phyloP scores from a whole-genome alignment of 2,329 filamentous ascomycete species.

The Basipetospora chlamydospora region DNA sequence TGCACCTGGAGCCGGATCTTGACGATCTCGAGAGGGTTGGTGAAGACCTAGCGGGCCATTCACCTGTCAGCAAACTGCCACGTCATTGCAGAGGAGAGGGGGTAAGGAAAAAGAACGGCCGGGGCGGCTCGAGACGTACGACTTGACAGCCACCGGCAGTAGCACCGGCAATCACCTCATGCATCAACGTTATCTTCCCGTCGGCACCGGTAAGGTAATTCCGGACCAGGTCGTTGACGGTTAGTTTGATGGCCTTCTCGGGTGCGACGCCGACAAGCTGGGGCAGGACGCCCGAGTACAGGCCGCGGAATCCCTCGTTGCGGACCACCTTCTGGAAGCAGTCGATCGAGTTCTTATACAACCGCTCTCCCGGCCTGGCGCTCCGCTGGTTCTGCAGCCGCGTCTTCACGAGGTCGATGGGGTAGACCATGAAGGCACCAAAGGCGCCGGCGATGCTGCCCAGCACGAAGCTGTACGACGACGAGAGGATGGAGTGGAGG shows the following conservation, averaged over 20 bases:
- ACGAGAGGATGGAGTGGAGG: conserved; percentile 47
- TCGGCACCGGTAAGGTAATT: conserved; percentile 58
- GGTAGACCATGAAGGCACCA: conserved; percentile 98
- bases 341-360: conserved; percentile 96
- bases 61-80: neutral
- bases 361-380: conserved; percentile 63
- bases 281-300: conserved; percentile 90
- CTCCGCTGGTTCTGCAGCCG: conserved; percentile 94
- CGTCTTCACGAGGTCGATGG: conserved; percentile 96
- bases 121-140: too few relatives aligned
- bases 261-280: conserved; percentile 97
- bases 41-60: conserved; percentile 55
- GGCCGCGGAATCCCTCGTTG: conserved; percentile 77
- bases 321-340: conserved; percentile 85
- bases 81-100: neutral
- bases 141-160: conserved; percentile 89
- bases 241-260: conserved; percentile 98
- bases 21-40: conserved; percentile 96
- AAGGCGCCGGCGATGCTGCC: conserved; percentile 89
- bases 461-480: conserved; percentile 77
- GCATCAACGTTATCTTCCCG: conserved; percentile 52
- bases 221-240: conserved; percentile 88
- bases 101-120: too few relatives aligned
- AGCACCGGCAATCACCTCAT: conserved; percentile 80
- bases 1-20: conserved; percentile 98